Percentiles rank a stretch among this genome's conserved stretches.
These are phyloP conservation scores for Cyclocybe cylindracea DNA, from an alignment of 768 basidiomycete genomes.

Conservation along the genomic window DNA sequence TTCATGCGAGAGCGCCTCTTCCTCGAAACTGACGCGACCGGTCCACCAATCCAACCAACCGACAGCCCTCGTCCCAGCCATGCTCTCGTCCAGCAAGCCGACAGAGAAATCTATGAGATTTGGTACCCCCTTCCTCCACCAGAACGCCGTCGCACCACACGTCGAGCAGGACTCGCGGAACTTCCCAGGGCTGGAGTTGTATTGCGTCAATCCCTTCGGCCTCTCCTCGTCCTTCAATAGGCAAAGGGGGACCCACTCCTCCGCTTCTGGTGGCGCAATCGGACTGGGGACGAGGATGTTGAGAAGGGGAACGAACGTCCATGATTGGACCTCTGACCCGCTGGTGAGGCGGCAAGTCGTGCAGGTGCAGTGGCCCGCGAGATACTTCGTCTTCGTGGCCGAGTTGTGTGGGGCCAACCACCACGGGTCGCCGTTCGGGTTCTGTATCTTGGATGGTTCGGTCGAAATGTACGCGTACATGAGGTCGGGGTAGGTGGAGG, in stretches of 20 bases:
- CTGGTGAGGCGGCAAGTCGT: constrained; percentile 17
- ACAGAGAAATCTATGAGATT: constrained; percentile 10
- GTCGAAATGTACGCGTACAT: constrained; percentile 12
- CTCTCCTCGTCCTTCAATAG: constrained; percentile 12
- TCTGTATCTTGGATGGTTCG: constrained; percentile 8
- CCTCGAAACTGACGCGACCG: too few relatives aligned
- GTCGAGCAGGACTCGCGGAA: constrained; percentile 29
- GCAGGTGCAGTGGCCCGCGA: constrained; percentile 23
- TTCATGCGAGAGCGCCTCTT: too few relatives aligned
- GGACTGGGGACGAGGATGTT: constrained; percentile 12
- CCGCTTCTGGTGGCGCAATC: background rate
- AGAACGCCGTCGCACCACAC: constrained; percentile 32
- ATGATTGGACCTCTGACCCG: constrained; percentile 19
- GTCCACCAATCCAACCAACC: too few relatives aligned
- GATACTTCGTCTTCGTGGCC: constrained; percentile 10
- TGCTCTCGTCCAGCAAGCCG: too few relatives aligned
- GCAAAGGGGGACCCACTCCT: constrained; percentile 2
- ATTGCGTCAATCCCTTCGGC: constrained; percentile 24
- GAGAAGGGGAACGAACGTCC: constrained; percentile 14
- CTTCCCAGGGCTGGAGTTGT: constrained; percentile 20
- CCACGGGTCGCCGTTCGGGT: constrained; percentile 26
- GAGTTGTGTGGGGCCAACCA: constrained; percentile 14
- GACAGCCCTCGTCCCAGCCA: too few relatives aligned
- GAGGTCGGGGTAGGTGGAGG: constrained; percentile 22
- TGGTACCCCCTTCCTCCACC: constrained; percentile 23